Base-by-base conservation (phyloP, 108 stramenopile species). In the Thalassiosira profunda region DNA sequence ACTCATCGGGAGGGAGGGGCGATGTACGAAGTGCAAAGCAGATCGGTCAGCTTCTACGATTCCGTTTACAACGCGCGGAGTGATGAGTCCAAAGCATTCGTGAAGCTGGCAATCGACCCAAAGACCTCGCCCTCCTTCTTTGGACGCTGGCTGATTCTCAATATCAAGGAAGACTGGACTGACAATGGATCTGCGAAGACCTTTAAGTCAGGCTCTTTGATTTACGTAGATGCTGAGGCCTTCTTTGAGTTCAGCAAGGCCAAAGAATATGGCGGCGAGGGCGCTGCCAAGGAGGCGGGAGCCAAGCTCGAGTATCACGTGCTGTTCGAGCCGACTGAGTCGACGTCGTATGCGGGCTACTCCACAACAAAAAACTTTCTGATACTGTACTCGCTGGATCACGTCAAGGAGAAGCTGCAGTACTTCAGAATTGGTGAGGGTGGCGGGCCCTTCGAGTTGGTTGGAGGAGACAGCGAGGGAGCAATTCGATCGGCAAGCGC, bases 31-130 rank as follows among this genome's bases (percentile, higher is more conserved):
- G 53, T 91, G 30, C 84, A 72, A 28, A 69, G 35, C 18, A 77
- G 94, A 9, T 65, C 86, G 7, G 76, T 91, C 24, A 90, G 90
- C 2, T 98, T 98, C 63, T 98, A 96, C 79, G 90, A 93, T 11
- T 75, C 79, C 45, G 81, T 86, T 30, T 83, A 44, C 55, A 72
- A 86, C 25, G 83, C 82, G 8, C 79, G 62, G 33, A 43, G 85
- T 10, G 21, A 74, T 9, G 53, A 75, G 6, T 30, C 70, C 4
- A 75, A 79, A 2, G 71, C 63, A 1, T 92, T 95, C 73, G 65
- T 84, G 24, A 79, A 87, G 40, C 35, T 95, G 59, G 89, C 89
- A 21, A 62, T 92, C 63, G 88, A 86, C 29, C 58, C 74, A 40
- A 91, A 92, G 54, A 90, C 94, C 4, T 61, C 76, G 1, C 65